Percentiles rank a stretch among this genome's conserved stretches.
Evolutionary conservation across 1,284 basidiomycete species (phyloP).

Genomic region (Ustanciosporium gigantosporum): DNA sequence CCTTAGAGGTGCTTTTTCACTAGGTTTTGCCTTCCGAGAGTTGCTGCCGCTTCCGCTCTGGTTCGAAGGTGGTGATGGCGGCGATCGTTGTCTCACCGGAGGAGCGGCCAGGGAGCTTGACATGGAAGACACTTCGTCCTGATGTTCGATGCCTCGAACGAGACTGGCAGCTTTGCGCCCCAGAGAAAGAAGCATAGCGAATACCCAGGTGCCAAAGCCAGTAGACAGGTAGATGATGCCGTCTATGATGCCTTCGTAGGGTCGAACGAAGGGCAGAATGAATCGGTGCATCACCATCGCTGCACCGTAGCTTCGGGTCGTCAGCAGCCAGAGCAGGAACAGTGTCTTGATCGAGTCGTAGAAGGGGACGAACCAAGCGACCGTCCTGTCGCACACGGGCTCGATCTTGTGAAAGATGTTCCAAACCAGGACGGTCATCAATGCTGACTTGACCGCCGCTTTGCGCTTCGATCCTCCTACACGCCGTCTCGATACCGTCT

Average conservation of each 20-base stretch:
- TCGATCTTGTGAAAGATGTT: conserved; percentile 33
- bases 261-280: conserved; percentile 16
- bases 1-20: background rate
- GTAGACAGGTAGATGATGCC: conserved; percentile 6
- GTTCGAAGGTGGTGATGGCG: no score
- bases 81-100: no score
- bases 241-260: conserved; percentile 31
- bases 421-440: conserved; percentile 32
- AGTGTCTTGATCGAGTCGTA: conserved; percentile 43
- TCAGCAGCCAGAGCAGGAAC: conserved; percentile 39
- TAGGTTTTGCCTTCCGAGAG: background rate
- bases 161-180: background rate
- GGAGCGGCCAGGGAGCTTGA: no score
- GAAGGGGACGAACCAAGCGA: conserved; percentile 41
- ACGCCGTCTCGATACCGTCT: conserved; percentile 8
- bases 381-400: conserved; percentile 23
- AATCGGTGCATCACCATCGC: conserved; percentile 30
- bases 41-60: background rate
- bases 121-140: background rate
- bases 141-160: background rate
- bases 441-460: conserved; percentile 19
- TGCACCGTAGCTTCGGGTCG: conserved; percentile 33
- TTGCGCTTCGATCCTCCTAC: conserved; percentile 24
- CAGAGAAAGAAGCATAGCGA: background rate
- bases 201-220: background rate